Evolutionary conservation across 2,329 filamentous ascomycete species (phyloP).

Genomic region (Colletotrichum acutatum): DNA sequence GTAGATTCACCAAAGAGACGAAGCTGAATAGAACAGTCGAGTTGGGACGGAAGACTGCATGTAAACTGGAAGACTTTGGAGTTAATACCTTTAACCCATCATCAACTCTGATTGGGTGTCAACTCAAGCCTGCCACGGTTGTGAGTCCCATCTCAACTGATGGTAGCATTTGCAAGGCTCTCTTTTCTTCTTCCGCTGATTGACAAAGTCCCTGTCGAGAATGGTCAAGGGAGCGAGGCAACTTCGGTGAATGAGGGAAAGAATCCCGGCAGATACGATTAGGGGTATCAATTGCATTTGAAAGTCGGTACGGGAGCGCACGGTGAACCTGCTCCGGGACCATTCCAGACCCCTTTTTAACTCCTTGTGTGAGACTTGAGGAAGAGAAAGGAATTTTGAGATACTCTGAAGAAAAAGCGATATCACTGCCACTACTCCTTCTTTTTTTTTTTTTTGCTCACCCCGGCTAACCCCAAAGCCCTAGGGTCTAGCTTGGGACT

Average conservation of each 20-base stretch:
- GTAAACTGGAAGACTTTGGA: background rate
- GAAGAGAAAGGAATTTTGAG: background rate
- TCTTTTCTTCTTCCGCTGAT: conserved; percentile 12
- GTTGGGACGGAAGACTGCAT: background rate
- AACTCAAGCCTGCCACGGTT: background rate
- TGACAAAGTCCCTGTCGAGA: background rate
- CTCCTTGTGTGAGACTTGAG: conserved; percentile 5
- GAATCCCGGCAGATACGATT: background rate
- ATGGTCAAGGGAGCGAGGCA: background rate
- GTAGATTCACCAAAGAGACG: background rate
- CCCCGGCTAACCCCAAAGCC: background rate
- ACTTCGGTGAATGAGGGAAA: background rate
- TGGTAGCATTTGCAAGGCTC: conserved; percentile 13
- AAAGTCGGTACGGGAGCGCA: background rate
- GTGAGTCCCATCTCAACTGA: background rate
- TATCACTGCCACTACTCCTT: background rate
- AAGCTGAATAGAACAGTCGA: background rate
- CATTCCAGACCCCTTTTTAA: background rate
- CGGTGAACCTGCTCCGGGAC: background rate
- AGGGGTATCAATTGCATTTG: conserved; percentile 3
- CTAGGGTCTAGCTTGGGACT: background rate
- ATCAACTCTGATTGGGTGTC: background rate
- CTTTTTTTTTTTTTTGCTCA: background rate
- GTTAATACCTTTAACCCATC: background rate
- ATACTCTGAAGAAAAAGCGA: background rate